Conservation (phyloP, 768 basidiomycete genomes). For the Pulveroboletus ravenelii region DNA sequence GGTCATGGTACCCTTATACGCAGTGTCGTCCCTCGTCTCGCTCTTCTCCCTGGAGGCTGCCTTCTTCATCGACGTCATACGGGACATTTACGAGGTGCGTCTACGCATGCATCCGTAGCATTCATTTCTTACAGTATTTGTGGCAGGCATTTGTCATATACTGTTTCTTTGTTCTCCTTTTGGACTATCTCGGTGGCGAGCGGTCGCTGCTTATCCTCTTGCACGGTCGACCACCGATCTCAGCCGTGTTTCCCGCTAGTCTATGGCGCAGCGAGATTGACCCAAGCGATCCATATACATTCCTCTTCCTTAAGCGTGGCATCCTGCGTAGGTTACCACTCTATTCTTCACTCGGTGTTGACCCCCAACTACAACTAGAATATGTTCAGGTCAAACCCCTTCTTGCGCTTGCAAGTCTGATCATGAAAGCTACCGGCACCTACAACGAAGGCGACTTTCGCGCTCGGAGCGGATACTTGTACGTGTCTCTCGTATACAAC, state of each 20-base stretch:
- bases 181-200: conserved; percentile 88
- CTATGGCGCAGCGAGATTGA: conserved; percentile 86
- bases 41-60: conserved; percentile 92
- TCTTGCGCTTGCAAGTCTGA: conserved; percentile 75
- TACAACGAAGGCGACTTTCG: conserved; percentile 89
- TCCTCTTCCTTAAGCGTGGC: conserved; percentile 90
- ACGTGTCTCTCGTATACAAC: conserved; percentile 84
- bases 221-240: conserved; percentile 86
- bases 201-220: conserved; percentile 87
- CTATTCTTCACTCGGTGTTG: background rate
- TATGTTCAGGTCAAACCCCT: conserved; percentile 97
- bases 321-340: conserved; percentile 65
- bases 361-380: conserved; percentile 47
- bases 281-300: conserved; percentile 90
- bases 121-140: background rate
- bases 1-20: conserved; percentile 95
- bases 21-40: conserved; percentile 84
- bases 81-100: conserved; percentile 93
- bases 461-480: conserved; percentile 84
- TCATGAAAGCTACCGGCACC: conserved; percentile 81
- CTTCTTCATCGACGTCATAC: conserved; percentile 90
- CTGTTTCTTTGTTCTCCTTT: conserved; percentile 80
- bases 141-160: conserved; percentile 90
- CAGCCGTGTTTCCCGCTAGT: conserved; percentile 79
- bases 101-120: background rate